Evolutionary conservation across 345 rosid species (phyloP).

Genomic region (Rhodamnia argentea): DNA sequence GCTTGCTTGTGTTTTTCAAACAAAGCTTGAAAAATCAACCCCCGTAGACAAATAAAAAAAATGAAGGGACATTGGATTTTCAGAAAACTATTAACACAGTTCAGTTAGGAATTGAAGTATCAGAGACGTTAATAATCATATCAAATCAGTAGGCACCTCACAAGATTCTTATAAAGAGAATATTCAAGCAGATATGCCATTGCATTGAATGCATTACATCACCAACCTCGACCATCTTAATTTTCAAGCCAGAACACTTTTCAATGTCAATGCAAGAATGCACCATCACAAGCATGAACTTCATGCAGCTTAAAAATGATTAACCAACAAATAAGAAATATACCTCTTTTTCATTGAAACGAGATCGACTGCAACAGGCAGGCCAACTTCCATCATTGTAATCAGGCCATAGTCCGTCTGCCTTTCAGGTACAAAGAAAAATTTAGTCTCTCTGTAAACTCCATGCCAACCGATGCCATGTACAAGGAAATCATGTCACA

Average conservation of each 20-base stretch:
- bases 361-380: slow-evolving; percentile 52
- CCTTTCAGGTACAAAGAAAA: neutral
- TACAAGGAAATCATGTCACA: neutral
- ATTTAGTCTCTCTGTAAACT: neutral
- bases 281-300: neutral
- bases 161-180: neutral
- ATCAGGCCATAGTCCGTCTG: slow-evolving; percentile 98
- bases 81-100: neutral
- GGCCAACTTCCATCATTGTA: slow-evolving; percentile 96
- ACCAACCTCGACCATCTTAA: no score
- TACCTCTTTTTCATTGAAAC: slow-evolving; percentile 69
- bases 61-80: neutral
- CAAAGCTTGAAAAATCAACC: neutral
- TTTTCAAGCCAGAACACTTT: neutral
- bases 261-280: neutral
- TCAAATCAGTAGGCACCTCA: neutral
- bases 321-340: neutral
- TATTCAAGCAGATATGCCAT: neutral
- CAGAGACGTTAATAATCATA: neutral
- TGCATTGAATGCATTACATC: no score
- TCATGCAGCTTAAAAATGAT: neutral
- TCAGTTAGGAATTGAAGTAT: neutral
- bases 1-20: neutral
- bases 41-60: neutral
- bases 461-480: neutral